A percentile compares a stretch with the other conserved stretches of the same genome.
These are phyloP conservation scores for Solanum okadae DNA, from an alignment of 257 asterid genomes.

Conservation along the genomic window DNA sequence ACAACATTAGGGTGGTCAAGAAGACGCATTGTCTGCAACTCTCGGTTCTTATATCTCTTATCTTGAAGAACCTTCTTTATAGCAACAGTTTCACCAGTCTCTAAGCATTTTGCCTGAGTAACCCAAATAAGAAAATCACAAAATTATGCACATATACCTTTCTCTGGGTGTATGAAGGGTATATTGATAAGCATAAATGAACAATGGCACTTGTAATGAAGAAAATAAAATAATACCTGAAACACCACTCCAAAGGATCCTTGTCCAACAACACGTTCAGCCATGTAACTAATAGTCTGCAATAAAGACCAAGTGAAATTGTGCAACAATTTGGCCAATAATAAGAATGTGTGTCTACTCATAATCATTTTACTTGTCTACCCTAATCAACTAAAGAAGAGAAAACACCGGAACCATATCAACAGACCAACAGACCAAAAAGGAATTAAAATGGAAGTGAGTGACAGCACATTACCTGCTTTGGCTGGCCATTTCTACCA, in stretches of 20 bases:
- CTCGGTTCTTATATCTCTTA: conserved; percentile 88
- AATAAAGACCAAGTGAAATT: not conserved
- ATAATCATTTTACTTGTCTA: not conserved
- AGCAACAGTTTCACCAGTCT: conserved; percentile 89
- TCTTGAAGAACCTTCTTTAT: conserved; percentile 96
- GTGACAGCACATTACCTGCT: conserved; percentile 50
- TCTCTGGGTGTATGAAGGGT: not conserved
- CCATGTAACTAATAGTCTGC: conserved; percentile 91
- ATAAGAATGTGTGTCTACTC: not conserved
- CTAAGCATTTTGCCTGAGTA: conserved; percentile 87
- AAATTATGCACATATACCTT: not conserved
- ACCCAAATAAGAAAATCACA: conserved; percentile 13
- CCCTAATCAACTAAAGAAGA: not conserved
- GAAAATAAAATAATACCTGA: conserved; percentile 41
- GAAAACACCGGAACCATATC: not conserved
- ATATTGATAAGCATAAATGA: not conserved
- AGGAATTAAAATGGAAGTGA: not conserved
- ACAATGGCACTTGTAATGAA: not conserved
- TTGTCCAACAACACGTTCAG: conserved; percentile 85
- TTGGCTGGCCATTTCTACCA: conserved; percentile 85
- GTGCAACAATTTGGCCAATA: not conserved
- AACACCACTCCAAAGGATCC: conserved; percentile 94
- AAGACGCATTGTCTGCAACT: conserved; percentile 92
- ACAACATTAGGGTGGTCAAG: conserved; percentile 96
- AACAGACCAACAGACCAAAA: not conserved